phyloP scores from a whole-genome alignment of 148 eudicot species.

The Dysphania ambrosioides region DNA sequence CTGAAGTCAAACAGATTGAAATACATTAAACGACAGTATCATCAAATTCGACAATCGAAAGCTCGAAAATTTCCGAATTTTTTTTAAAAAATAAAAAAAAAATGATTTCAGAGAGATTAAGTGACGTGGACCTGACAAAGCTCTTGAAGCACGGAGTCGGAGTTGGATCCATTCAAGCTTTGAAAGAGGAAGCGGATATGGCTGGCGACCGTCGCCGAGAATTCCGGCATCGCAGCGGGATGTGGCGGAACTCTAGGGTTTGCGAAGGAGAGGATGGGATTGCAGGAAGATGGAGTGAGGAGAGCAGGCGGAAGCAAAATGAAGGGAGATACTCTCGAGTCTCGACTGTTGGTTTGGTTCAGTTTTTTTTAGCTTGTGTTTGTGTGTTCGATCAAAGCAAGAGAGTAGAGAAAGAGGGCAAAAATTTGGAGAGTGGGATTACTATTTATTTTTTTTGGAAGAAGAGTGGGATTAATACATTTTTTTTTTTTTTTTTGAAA shows the following conservation, averaged over 20 bases:
- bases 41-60: background rate
- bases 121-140: conserved; percentile 43
- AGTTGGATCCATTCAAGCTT: conserved; percentile 60
- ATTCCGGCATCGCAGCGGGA: conserved; percentile 44
- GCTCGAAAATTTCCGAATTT: background rate
- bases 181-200: conserved; percentile 62
- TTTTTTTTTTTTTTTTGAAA: too few relatives aligned
- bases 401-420: background rate
- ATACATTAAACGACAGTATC: background rate
- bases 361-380: too few relatives aligned
- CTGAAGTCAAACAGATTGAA: background rate
- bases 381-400: background rate
- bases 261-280: background rate
- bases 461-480: too few relatives aligned
- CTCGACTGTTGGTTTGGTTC: background rate
- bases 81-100: background rate
- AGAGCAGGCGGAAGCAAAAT: background rate
- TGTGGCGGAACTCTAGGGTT: conserved; percentile 28
- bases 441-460: too few relatives aligned
- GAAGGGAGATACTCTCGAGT: background rate
- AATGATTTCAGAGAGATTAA: background rate
- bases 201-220: conserved; percentile 42
- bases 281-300: background rate
- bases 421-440: too few relatives aligned
- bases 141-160: conserved; percentile 56